phyloP scores from a whole-genome alignment of 2,329 filamentous ascomycete species.

The Pseudogymnoascus sp. region DNA sequence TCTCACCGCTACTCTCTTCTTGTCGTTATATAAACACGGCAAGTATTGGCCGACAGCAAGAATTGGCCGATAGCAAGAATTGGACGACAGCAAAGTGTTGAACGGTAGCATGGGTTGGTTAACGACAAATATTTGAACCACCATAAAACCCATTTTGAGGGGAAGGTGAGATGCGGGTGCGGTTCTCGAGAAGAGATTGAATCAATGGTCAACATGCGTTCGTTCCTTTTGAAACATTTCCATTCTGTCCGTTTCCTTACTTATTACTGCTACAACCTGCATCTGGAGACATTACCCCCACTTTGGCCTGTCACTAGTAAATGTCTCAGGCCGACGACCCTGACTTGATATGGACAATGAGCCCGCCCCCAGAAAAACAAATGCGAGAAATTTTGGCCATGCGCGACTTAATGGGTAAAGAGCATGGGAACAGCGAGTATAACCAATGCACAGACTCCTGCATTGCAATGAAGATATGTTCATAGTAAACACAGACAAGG shows the following conservation, averaged over 20 bases:
- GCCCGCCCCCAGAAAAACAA: background rate
- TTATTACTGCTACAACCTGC: background rate
- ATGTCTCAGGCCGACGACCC: background rate
- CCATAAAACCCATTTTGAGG: too few relatives aligned
- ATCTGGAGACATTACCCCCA: background rate
- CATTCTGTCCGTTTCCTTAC: background rate
- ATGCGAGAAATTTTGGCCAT: background rate
- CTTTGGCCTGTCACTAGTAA: slow-evolving; percentile 1
- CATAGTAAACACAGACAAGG: background rate
- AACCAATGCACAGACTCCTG: background rate
- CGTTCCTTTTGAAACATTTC: background rate
- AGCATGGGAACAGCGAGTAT: background rate
- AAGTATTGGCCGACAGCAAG: too few relatives aligned
- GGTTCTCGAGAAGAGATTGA: background rate
- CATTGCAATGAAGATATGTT: background rate
- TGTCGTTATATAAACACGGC: too few relatives aligned
- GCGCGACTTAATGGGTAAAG: background rate
- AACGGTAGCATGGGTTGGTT: too few relatives aligned
- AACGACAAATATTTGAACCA: too few relatives aligned
- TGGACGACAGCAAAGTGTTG: too few relatives aligned
- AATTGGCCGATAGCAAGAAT: too few relatives aligned
- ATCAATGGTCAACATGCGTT: background rate
- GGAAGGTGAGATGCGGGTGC: background rate
- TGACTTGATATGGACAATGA: background rate
- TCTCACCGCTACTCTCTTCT: too few relatives aligned